Conservation (phyloP, 2,329 filamentous ascomycete genomes). For the Rutstroemia sp. region DNA sequence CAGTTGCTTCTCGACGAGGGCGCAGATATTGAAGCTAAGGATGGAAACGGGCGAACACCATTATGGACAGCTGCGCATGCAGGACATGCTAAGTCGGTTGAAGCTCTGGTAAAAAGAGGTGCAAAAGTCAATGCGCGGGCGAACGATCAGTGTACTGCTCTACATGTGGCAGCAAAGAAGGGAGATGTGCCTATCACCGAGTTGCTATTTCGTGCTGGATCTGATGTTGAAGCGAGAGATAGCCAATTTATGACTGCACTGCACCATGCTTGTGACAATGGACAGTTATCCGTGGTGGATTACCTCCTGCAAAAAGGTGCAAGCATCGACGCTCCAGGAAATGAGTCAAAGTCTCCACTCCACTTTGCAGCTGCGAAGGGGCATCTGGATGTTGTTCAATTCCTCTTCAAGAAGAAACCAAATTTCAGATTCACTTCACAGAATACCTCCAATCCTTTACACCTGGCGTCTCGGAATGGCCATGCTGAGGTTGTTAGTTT, state of each 20-base stretch:
- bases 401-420: constrained; percentile 4
- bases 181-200: constrained; percentile 9
- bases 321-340: constrained; percentile 1
- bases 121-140: constrained; percentile 9
- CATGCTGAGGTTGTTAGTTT: constrained; percentile 1
- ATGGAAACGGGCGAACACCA: constrained; percentile 3
- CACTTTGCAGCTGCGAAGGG: constrained; percentile 5
- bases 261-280: constrained; percentile 6
- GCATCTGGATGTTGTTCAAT: background rate
- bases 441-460: background rate
- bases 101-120: constrained; percentile 5
- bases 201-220: constrained; percentile 4
- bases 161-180: constrained; percentile 8
- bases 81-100: constrained; percentile 9
- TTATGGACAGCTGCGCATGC: constrained; percentile 7
- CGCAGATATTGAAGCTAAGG: constrained; percentile 2
- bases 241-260: constrained; percentile 8
- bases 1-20: background rate
- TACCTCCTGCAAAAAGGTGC: constrained; percentile 8
- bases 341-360: constrained; percentile 6
- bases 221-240: constrained; percentile 7
- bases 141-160: constrained; percentile 8
- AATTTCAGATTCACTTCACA: background rate
- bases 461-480: background rate
- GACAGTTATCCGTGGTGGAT: background rate